Conservation (phyloP, 176 grass and related monocot genomes). For the Raddia distichophylla region DNA sequence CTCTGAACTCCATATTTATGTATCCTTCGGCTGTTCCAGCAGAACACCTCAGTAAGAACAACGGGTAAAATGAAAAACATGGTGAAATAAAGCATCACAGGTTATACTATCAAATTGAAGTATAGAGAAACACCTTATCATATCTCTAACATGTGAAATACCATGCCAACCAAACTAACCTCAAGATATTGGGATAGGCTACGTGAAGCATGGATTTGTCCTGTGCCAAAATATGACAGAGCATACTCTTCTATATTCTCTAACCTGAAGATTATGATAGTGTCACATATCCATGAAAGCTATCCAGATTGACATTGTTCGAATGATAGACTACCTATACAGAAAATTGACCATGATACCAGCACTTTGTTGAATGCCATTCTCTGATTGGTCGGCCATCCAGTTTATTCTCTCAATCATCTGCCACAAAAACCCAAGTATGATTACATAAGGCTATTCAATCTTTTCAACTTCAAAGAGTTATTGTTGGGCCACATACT, state of each 20-base stretch:
- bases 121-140: not conserved
- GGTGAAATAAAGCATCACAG: not conserved
- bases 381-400: constrained; percentile 90
- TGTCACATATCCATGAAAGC: not conserved
- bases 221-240: constrained; percentile 65
- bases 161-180: constrained; percentile 41
- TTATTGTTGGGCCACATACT: not conserved
- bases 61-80: constrained; percentile 1
- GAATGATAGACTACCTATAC: constrained; percentile 60
- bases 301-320: constrained; percentile 15
- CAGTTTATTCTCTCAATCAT: constrained; percentile 94
- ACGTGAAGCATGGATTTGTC: constrained; percentile 65
- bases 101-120: not conserved
- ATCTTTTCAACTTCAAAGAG: not conserved
- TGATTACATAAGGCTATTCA: not conserved
- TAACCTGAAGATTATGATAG: constrained; percentile 51
- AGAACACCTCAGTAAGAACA: constrained; percentile 27
- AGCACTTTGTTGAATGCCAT: constrained; percentile 96
- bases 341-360: constrained; percentile 99
- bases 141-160: not conserved
- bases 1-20: not conserved
- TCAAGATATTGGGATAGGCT: constrained; percentile 63
- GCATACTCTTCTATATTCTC: constrained; percentile 83
- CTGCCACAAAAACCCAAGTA: constrained; percentile 40
- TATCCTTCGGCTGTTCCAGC: not conserved